Evolutionary conservation across 805 yeast genomes (phyloP), one percentile per base, ranked within the genome.

Genomic region (Hanseniaspora lindneri): DNA sequence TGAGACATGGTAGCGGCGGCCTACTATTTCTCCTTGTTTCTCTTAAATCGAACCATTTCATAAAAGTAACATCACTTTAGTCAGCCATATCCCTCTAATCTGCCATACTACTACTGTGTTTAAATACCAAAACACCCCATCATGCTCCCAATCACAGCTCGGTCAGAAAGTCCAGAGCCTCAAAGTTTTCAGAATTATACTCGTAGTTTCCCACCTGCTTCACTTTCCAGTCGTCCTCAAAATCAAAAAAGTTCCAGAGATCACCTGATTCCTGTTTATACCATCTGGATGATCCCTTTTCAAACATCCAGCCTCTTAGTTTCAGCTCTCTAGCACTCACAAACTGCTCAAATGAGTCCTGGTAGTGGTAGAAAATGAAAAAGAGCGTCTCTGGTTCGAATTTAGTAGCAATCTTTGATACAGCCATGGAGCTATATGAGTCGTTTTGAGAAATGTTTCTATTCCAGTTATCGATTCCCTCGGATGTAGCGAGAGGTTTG

Each of bases 301-400:
- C 64, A 63, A 71, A 78, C 44, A 77, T 69, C 98, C 98, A 89
- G 24, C 89, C 86, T 57, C 95, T 74, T 53, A 70, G 65, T 10
- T 71, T 67, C 52, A 89, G 71, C 66, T 89, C 96, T 55, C 77
- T 74, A 2, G 96, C 94, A 3, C 96, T 83, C 50, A 79, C 66
- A 53, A 75, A 72, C 61, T 83, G 92, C 53, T 79, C 76, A 57
- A 80, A 80, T 16, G 80, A 71, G 24, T 81, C 84, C 56, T 77
- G 83, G 47, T 67, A 68, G 54, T 87, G 92, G 67, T 92, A 92
- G 66, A 92, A 92, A 44, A 89, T 83, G 70, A 84, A 92, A 56
- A 89, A 88, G 55, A 92, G 66, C 1, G 97, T 89, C 59, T 87
- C 96, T 28, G 79, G 69, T 58, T 86, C 94, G 57, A 89, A 75